Base-by-base conservation (phyloP, 2,329 filamentous ascomycete genomes). In the Trichoderma lentiforme region DNA sequence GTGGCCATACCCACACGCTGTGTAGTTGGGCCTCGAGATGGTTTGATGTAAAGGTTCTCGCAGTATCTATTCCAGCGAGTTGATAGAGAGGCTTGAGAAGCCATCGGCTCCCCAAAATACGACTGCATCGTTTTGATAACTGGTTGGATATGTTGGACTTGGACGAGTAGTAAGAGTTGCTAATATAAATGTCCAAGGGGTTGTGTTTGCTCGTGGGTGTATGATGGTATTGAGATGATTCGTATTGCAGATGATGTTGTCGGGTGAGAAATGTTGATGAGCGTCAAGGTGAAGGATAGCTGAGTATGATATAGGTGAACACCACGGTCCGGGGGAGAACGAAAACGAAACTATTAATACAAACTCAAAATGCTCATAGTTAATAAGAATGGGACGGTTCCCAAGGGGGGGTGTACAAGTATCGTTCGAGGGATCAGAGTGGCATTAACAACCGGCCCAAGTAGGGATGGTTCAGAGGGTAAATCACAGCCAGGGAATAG, bases 1-100 rank as follows among this genome's bases (percentile, higher is more conserved):
- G 88, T 90, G 72, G 83, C 82, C 73, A 81, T 83, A 75, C 82
- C 83, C 64, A 80, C 81, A 77, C 84, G 86, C 79, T 86, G 86
- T 74, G 85, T 83, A 74, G 85, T 83, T 74, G 86, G 85, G 28
- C 83, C 80, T 73, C 85, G 83, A 26, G 87, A 87, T 73, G 83
- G 81, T 73, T 84, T 85, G 30, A 85, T 84, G 39, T 86, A 79
- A 12, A 47, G 34, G 73, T 87, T 86, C 76, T 89, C 85, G 70
- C 87, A 76, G 64, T 87, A 82, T 64, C 81, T 79, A 72, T 86
- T 84, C 68, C 79, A 77, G 24, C 74, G 36, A 71, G 77, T 76
- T 56, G 77, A 73, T 14, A 74, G 36, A 3, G 80, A 74, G 15
- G 73, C 73, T 56, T 60, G 67, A 36, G 76, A 77, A 30, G 77